Base-by-base conservation (phyloP, 2,329 filamentous ascomycete species). In the Achaetomium macrosporum region DNA sequence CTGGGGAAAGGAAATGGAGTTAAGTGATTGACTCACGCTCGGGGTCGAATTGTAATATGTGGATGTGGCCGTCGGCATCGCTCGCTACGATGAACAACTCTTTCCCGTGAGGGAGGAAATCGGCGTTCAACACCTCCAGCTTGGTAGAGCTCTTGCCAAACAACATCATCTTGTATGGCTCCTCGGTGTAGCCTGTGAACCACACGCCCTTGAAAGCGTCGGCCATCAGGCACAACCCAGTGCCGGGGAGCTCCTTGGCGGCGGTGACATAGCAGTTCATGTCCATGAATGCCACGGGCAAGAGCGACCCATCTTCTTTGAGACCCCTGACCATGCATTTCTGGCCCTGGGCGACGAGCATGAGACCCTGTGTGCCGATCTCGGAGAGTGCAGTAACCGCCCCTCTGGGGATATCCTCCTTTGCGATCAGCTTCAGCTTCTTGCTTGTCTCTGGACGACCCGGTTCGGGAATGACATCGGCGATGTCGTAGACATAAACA, bases 301-400 rank as follows among this genome's bases (percentile, higher is more conserved):
- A 76, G 48, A 97, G 78, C 1, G 88, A 90, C 0, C 91, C 90
- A 66, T 99, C 93, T 68, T 99, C 93, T 68, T 96, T 96, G 3
- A 99, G 77, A 39, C 93, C 93, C 54, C 93, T 81, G 1, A 99
- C 90, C 87, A 99, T 95, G 68, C 90, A 92, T 70, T 99, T 99
- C 65, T 96, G 91, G 1, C 93, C 93, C 66, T 99, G 93, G 0
- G 91, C 90, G 39, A 88, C 88, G 57, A 93, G 84, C 77, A 95
- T 83, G 60, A 92, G 90, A 1, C 88, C 93, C 69, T 93, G 90
- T 0, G 85, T 90, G 40, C 88, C 92, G 50, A 95, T 85, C 58
- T 88, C 85, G 1, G 87, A 90, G 11, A 99, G 70, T 0, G 89
- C 87, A 13, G 92, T 96, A 20, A 99, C 89, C 4, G 90, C 90